phyloP scores from a whole-genome alignment of 306 rosid genomes.

The Psophocarpus tetragonolobus region DNA sequence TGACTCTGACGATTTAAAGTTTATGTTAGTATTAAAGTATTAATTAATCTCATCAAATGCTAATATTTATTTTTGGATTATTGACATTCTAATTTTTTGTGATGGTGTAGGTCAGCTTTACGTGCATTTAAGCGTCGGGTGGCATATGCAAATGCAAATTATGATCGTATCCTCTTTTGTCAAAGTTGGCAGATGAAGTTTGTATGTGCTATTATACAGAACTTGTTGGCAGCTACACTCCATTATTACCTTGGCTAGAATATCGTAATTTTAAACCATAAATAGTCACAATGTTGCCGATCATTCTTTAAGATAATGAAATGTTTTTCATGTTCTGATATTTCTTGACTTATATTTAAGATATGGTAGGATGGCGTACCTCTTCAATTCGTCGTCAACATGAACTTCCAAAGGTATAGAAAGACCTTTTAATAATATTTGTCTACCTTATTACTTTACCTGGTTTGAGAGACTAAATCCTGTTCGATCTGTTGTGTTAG shows the following conservation, averaged over 20 bases:
- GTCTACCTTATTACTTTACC: slow-evolving; percentile 2
- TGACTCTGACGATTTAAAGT: slow-evolving; percentile 77
- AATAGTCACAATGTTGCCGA: neutral
- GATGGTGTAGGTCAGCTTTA: slow-evolving; percentile 73
- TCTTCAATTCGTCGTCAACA: slow-evolving; percentile 92
- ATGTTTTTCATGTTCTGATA: slow-evolving; percentile 10
- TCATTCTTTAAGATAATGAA: slow-evolving; percentile 23
- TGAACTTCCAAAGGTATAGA: slow-evolving; percentile 89
- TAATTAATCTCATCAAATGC: slow-evolving; percentile 25
- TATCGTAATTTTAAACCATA: slow-evolving; percentile 25
- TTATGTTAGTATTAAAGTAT: slow-evolving; percentile 66
- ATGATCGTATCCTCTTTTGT: slow-evolving; percentile 79
- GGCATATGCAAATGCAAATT: slow-evolving; percentile 94
- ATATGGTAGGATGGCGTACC: slow-evolving; percentile 99
- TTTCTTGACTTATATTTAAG: slow-evolving; percentile 66
- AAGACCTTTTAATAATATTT: slow-evolving; percentile 12
- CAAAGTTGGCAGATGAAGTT: slow-evolving; percentile 16
- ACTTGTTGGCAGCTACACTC: neutral
- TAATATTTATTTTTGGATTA: slow-evolving; percentile 6
- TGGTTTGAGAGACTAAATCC: slow-evolving; percentile 28
- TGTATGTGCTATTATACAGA: slow-evolving; percentile 14
- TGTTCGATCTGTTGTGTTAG: slow-evolving; percentile 48
- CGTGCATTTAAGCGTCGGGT: slow-evolving; percentile 83
- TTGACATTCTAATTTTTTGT: slow-evolving; percentile 30
- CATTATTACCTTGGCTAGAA: slow-evolving; percentile 12